Percentiles rank a stretch among this genome's conserved stretches.
phyloP scores from a whole-genome alignment of 495 filamentous ascomycete species.

The Glarea lozoyensis region DNA sequence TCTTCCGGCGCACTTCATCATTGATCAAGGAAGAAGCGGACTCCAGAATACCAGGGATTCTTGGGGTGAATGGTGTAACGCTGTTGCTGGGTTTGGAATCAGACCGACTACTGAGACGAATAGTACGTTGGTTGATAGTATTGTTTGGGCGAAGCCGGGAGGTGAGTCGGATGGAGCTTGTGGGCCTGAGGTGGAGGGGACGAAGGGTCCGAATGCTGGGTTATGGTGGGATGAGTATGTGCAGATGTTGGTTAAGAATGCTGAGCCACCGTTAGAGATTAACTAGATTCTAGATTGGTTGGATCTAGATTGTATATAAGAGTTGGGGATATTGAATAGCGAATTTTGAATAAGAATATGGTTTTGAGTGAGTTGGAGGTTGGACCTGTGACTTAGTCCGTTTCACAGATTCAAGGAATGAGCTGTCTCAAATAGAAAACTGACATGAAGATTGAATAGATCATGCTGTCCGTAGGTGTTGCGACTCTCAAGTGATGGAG shows the following conservation, averaged over 20 bases:
- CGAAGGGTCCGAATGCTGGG: constrained; percentile 2
- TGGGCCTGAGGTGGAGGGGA: constrained; percentile 27
- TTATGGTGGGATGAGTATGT: constrained; percentile 8
- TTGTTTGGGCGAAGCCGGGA: constrained; percentile 77
- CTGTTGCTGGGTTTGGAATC: constrained; percentile 62
- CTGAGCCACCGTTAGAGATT: constrained; percentile 3
- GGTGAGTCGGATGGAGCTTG: constrained; percentile 73
- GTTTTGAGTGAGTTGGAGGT: too few species aligned
- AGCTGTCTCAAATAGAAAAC: too few species aligned
- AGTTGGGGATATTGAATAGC: too few species aligned
- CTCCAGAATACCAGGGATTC: constrained; percentile 49
- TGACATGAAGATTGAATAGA: too few species aligned
- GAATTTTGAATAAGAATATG: too few species aligned
- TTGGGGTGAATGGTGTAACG: constrained; percentile 82
- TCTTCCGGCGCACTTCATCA: constrained; percentile 61
- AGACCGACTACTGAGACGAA: constrained; percentile 55
- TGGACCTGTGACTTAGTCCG: too few species aligned
- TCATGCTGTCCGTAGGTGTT: too few species aligned
- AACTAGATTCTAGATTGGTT: too few species aligned
- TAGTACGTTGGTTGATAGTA: constrained; percentile 53
- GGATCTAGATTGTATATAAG: too few species aligned
- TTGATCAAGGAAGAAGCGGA: constrained; percentile 52
- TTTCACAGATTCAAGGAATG: too few species aligned
- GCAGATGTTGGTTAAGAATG: constrained; percentile 2
- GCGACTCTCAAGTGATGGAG: too few species aligned